A percentile compares a stretch with the other conserved stretches of the same genome.
These are phyloP conservation scores for Fusarium sp. DNA, from an alignment of 2,329 filamentous ascomycete genomes.

Conservation along the genomic window DNA sequence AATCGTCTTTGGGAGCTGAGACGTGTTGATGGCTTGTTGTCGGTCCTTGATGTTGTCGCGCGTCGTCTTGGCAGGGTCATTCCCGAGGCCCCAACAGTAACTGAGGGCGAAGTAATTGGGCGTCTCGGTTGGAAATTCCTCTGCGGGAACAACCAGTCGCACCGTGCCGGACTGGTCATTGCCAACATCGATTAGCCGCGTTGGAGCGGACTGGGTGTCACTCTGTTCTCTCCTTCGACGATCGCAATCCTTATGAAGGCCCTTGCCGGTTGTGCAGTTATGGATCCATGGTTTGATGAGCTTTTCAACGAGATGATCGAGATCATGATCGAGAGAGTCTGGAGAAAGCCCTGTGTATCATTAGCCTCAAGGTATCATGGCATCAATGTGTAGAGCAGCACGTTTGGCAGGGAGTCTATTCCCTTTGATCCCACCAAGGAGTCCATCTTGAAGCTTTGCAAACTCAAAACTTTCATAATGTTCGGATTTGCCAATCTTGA, in stretches of 20 bases:
- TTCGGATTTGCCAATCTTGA: background rate
- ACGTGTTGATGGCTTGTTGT: background rate
- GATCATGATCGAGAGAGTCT: background rate
- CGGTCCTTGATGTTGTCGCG: background rate
- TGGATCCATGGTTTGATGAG: background rate
- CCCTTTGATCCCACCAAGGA: background rate
- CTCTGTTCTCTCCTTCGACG: background rate
- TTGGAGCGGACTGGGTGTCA: background rate
- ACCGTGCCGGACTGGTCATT: background rate
- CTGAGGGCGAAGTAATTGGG: background rate
- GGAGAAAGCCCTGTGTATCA: background rate
- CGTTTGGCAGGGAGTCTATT: background rate
- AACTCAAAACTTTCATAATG: background rate
- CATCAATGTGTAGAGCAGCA: rapidly evolving
- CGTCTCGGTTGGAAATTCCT: background rate
- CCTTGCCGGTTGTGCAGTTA: background rate
- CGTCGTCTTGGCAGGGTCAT: background rate
- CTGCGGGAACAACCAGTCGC: background rate
- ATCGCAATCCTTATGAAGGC: background rate
- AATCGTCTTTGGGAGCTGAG: background rate
- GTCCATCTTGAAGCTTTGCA: background rate
- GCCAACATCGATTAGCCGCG: conserved; percentile 4
- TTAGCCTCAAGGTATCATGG: background rate
- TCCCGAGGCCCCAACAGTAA: background rate
- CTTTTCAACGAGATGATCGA: background rate